Evolutionary conservation across 129 eudicot species (phyloP).

Genomic region (Kitagawia praeruptora): DNA sequence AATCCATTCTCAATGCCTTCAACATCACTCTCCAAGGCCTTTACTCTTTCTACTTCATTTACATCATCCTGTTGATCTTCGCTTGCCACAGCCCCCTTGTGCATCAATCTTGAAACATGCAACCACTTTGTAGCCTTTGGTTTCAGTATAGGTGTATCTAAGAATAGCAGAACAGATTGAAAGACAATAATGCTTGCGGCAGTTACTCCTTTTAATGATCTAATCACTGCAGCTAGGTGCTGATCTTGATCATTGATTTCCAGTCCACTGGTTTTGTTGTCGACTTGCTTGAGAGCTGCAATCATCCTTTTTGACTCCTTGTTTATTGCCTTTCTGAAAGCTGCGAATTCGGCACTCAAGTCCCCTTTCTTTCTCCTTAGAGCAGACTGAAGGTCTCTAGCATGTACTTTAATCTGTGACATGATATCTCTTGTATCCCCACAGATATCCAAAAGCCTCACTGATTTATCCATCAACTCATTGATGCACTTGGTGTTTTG

Average conservation of each 20-base stretch:
- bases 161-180: slow-evolving; percentile 11
- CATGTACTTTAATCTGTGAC: slow-evolving; percentile 14
- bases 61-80: slow-evolving; percentile 15
- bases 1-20: slow-evolving; percentile 17
- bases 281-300: slow-evolving; percentile 14
- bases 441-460: slow-evolving; percentile 28
- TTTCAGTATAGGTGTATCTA: slow-evolving; percentile 12
- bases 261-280: slow-evolving; percentile 6
- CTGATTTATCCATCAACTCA: slow-evolving; percentile 25
- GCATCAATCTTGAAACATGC: slow-evolving; percentile 18
- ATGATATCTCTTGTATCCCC: slow-evolving; percentile 18
- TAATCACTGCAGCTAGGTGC: slow-evolving; percentile 14
- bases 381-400: slow-evolving; percentile 20
- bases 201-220: slow-evolving; percentile 17
- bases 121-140: slow-evolving; percentile 12
- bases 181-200: slow-evolving; percentile 16
- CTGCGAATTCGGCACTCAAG: background rate
- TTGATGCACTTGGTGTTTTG: slow-evolving; percentile 15
- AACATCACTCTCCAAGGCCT: slow-evolving; percentile 16
- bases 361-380: slow-evolving; percentile 22
- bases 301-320: slow-evolving; percentile 12
- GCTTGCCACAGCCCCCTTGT: slow-evolving; percentile 14
- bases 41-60: slow-evolving; percentile 24
- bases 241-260: slow-evolving; percentile 8
- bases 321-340: slow-evolving; percentile 20